Evolutionary conservation across 495 filamentous ascomycete species (phyloP).

Genomic region (Penicillium dipodomyicola): DNA sequence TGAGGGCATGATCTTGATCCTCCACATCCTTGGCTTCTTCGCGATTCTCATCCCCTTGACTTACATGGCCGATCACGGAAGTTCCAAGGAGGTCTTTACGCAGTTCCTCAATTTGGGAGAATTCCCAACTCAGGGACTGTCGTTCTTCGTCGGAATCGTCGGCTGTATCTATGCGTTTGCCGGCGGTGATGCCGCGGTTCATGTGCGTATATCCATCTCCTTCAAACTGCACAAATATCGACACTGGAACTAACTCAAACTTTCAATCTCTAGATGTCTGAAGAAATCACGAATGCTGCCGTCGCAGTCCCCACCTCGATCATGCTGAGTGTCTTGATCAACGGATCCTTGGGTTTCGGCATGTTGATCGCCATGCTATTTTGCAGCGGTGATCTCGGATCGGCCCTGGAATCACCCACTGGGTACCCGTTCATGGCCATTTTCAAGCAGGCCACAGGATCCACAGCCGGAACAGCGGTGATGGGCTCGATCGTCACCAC

Average conservation of each 20-base stretch:
- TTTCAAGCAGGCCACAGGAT: slow-evolving; percentile 44
- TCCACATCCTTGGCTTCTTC: slow-evolving; percentile 53
- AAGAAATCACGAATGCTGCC: slow-evolving; percentile 51
- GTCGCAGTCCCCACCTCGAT: slow-evolving; percentile 46
- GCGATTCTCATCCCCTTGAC: slow-evolving; percentile 51
- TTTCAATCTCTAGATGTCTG: slow-evolving; percentile 45
- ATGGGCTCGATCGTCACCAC: slow-evolving; percentile 47
- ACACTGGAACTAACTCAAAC: not conserved
- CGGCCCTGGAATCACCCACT: slow-evolving; percentile 32
- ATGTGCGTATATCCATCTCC: slow-evolving; percentile 29
- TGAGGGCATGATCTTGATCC: slow-evolving; percentile 45
- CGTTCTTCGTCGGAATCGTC: slow-evolving; percentile 45
- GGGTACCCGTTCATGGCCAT: slow-evolving; percentile 54
- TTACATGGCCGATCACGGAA: slow-evolving; percentile 43
- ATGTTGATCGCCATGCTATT: slow-evolving; percentile 52
- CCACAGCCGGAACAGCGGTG: slow-evolving; percentile 38
- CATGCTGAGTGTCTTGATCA: slow-evolving; percentile 46
- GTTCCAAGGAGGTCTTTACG: slow-evolving; percentile 43
- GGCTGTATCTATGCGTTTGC: slow-evolving; percentile 43
- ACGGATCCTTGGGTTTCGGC: slow-evolving; percentile 49
- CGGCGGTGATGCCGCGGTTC: slow-evolving; percentile 41
- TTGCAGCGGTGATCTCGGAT: slow-evolving; percentile 43
- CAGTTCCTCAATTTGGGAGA: slow-evolving; percentile 46
- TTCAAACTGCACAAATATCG: not conserved
- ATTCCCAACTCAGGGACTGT: slow-evolving; percentile 43